A percentile compares a stretch with the other conserved stretches of the same genome.
Evolutionary conservation across 768 basidiomycete species (phyloP).

Genomic region (Trametes coccinea): DNA sequence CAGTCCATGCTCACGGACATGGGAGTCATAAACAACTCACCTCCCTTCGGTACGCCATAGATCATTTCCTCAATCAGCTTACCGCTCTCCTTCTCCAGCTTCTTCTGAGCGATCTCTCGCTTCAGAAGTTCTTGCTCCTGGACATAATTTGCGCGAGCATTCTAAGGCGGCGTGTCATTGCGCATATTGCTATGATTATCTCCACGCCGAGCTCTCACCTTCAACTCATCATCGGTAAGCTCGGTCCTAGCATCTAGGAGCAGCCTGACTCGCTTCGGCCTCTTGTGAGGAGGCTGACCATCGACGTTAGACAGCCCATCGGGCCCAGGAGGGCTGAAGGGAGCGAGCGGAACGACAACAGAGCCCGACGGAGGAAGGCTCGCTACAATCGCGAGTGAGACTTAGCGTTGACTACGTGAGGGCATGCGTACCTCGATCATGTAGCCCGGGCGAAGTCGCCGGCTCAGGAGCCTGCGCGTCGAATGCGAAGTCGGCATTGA

Average conservation of each 20-base stretch:
- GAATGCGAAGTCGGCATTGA: conserved; percentile 19
- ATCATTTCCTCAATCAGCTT: conserved; percentile 62
- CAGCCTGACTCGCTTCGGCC: conserved; percentile 52
- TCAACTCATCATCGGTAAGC: conserved; percentile 79
- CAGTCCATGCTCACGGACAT: background rate
- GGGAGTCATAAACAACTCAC: conserved; percentile 42
- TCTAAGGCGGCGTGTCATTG: conserved; percentile 36
- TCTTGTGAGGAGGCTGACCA: conserved; percentile 29
- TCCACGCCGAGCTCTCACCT: conserved; percentile 39
- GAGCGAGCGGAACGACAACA: conserved; percentile 27
- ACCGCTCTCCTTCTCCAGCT: conserved; percentile 53
- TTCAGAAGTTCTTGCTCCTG: conserved; percentile 58
- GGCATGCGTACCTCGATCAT: background rate
- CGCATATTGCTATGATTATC: background rate
- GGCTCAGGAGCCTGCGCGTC: conserved; percentile 19
- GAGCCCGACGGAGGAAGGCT: conserved; percentile 20
- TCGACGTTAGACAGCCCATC: background rate
- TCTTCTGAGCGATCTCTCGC: conserved; percentile 52
- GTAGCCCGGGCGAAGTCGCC: conserved; percentile 25
- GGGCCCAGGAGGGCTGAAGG: conserved; percentile 21
- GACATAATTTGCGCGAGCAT: conserved; percentile 66
- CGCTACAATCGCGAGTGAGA: conserved; percentile 23
- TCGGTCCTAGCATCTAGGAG: conserved; percentile 76
- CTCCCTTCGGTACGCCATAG: conserved; percentile 62
- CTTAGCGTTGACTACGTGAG: conserved; percentile 18